phyloP scores from a whole-genome alignment of 139 green algal species.

The Trebouxia sp. region DNA sequence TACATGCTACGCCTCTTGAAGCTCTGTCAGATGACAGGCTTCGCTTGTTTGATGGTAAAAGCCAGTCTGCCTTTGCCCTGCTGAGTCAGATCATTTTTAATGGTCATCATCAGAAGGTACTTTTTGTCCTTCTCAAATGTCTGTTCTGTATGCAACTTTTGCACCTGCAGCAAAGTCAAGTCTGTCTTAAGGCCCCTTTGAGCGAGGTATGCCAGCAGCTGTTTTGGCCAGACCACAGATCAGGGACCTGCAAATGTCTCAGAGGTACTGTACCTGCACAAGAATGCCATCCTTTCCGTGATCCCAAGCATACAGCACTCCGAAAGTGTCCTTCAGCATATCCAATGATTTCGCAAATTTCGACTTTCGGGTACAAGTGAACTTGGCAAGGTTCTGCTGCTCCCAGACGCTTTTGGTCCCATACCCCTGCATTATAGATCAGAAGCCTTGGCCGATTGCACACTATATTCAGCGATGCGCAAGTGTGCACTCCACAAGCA shows the following conservation, averaged over 20 bases:
- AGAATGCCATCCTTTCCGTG: slow-evolving; percentile 1
- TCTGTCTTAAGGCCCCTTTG: slow-evolving; percentile 12
- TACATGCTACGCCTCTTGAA: neutral
- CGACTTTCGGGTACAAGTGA: neutral
- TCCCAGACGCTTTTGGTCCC: slow-evolving; percentile 4
- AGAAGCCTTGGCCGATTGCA: slow-evolving; percentile 2
- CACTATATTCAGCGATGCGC: slow-evolving; percentile 4
- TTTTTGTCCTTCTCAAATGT: slow-evolving; percentile 10
- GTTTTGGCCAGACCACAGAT: neutral
- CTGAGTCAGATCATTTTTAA: slow-evolving; percentile 6
- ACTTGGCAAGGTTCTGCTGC: slow-evolving; percentile 6
- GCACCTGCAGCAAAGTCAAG: neutral
- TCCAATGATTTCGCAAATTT: slow-evolving; percentile 5
- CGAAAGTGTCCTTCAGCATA: neutral
- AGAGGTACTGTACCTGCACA: neutral
- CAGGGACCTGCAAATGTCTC: neutral
- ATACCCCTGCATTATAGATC: neutral
- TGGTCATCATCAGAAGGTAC: slow-evolving; percentile 6
- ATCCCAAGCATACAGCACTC: neutral
- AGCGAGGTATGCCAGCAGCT: neutral
- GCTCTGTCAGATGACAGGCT: slow-evolving; percentile 7
- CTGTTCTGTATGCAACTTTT: slow-evolving; percentile 3
- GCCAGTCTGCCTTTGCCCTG: too few relatives aligned
- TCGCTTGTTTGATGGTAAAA: slow-evolving; percentile 4
- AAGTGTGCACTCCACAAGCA: neutral